Evolutionary conservation across 148 eudicot genomes (phyloP).

Genomic region (Mesembryanthemum crystallinum): DNA sequence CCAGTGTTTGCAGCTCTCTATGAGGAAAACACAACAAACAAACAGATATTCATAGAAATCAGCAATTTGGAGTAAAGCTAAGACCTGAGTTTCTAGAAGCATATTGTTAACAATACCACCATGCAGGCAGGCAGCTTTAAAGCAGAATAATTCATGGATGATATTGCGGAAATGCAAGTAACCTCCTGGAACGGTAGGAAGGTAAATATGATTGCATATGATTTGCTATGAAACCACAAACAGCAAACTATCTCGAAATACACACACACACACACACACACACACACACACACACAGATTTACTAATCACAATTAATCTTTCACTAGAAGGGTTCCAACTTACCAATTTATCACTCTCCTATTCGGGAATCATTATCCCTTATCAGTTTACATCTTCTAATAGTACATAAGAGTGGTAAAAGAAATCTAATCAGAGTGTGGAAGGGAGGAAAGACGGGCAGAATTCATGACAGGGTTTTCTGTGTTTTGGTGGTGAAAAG

Average conservation of each 20-base stretch:
- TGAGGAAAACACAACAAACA: slow-evolving; percentile 10
- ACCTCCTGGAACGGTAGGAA: background rate
- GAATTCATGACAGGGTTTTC: background rate
- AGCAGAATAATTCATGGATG: background rate
- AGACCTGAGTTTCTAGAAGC: background rate
- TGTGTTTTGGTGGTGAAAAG: background rate
- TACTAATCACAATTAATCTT: background rate
- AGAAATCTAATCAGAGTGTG: background rate
- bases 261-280: no score
- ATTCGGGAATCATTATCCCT: background rate
- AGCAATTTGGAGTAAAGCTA: background rate
- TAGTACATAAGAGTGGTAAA: background rate
- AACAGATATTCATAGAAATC: background rate
- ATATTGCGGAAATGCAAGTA: background rate
- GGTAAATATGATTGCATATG: background rate
- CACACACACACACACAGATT: no score
- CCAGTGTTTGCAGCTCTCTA: slow-evolving; percentile 98
- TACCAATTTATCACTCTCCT: background rate
- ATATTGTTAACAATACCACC: background rate
- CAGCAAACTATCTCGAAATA: background rate
- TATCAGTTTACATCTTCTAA: background rate
- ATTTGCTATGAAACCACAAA: background rate
- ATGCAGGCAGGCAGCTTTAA: background rate
- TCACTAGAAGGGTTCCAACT: background rate
- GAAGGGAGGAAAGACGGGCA: background rate